Evolutionary conservation across 129 eudicot genomes (phyloP).

Genomic region (Dittrichia graveolens): DNA sequence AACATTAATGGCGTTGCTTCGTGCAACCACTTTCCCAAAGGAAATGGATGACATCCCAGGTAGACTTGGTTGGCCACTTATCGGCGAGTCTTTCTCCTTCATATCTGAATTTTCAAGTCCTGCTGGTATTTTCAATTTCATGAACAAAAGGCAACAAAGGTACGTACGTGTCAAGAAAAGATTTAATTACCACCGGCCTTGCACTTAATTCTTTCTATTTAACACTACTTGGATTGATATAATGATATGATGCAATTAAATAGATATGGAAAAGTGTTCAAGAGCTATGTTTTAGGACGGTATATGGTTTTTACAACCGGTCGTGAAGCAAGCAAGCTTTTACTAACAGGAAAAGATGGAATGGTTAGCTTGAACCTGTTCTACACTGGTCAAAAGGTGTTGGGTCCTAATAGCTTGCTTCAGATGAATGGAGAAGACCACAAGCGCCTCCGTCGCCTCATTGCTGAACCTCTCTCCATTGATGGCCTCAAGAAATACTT

Average conservation of each 20-base stretch:
- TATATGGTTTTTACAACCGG: slow-evolving; percentile 72
- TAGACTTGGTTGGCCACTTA: slow-evolving; percentile 70
- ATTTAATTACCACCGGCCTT: no score
- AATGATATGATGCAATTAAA: slow-evolving; percentile 1
- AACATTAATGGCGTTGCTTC: slow-evolving; percentile 17
- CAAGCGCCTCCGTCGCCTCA: slow-evolving; percentile 67
- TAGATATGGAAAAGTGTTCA: slow-evolving; percentile 81
- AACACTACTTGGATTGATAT: neutral
- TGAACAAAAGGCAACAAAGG: slow-evolving; percentile 70
- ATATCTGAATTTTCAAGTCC: slow-evolving; percentile 70
- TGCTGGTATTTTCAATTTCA: slow-evolving; percentile 69
- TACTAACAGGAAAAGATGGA: slow-evolving; percentile 83
- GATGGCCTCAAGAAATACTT: slow-evolving; percentile 73
- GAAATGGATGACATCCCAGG: slow-evolving; percentile 74
- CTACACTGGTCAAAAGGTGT: slow-evolving; percentile 72
- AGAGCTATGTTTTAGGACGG: slow-evolving; percentile 73
- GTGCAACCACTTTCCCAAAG: slow-evolving; percentile 47
- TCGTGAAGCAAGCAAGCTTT: slow-evolving; percentile 73
- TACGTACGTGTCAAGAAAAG: neutral
- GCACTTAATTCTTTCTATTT: neutral
- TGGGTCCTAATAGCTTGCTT: slow-evolving; percentile 79
- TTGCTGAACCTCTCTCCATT: slow-evolving; percentile 73
- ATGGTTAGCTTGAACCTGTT: slow-evolving; percentile 76
- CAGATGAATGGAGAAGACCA: slow-evolving; percentile 78
- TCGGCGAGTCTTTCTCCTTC: slow-evolving; percentile 69